phyloP scores from a whole-genome alignment of 805 yeast species.

The Candida ipomoeae region DNA sequence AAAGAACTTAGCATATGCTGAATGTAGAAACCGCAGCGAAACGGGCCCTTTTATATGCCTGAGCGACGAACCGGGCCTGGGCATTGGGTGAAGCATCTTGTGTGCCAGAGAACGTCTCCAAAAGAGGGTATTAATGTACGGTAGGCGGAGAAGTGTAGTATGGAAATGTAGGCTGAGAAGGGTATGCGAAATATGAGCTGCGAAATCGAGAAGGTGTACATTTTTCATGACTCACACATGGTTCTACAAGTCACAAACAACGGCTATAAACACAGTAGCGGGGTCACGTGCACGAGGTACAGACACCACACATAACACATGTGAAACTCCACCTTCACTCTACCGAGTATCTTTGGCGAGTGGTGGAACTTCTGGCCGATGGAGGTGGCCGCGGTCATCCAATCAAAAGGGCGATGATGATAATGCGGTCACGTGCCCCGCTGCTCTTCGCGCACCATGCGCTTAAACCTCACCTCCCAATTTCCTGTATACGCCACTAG shows the following conservation, averaged over 20 bases:
- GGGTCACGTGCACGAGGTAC: not conserved
- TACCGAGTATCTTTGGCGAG: too few species aligned
- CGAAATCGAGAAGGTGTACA: not conserved
- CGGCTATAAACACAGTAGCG: not conserved
- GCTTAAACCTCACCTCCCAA: not conserved
- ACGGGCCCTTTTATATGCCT: not conserved
- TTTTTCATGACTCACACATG: not conserved
- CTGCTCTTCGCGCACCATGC: not conserved
- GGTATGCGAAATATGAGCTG: not conserved
- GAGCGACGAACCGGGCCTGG: not conserved
- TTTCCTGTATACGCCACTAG: not conserved
- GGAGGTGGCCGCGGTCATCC: constrained; percentile 3
- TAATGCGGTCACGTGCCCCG: constrained; percentile 6
- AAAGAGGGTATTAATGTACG: not conserved
- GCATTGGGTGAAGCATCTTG: constrained; percentile 1
- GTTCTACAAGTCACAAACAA: not conserved
- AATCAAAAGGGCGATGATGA: constrained; percentile 14
- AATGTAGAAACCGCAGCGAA: not conserved
- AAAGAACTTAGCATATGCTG: not conserved
- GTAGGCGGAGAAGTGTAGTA: too few species aligned
- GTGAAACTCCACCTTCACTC: too few species aligned
- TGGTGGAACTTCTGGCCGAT: not conserved
- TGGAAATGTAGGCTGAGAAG: too few species aligned
- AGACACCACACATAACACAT: too few species aligned
- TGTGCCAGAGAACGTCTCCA: not conserved